Evolutionary conservation across 129 eudicot species (phyloP).

Genomic region (Logfia minima): DNA sequence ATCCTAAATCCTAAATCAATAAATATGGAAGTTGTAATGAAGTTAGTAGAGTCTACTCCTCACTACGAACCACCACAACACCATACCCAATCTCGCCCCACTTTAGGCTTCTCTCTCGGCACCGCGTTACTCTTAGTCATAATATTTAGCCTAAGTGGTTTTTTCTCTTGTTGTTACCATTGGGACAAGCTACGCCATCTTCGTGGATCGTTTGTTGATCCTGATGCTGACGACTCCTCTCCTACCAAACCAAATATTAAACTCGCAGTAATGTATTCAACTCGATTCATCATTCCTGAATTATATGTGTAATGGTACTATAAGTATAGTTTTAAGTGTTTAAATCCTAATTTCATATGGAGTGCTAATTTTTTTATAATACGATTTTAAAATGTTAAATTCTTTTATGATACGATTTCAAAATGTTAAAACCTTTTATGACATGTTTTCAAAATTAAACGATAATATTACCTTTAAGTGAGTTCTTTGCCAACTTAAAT

Average conservation of each 20-base stretch:
- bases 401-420: too few species aligned
- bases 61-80: constrained; percentile 13
- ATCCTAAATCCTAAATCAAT: constrained; percentile 1
- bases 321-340: too few species aligned
- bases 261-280: constrained; percentile 31
- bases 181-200: constrained; percentile 21
- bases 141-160: constrained; percentile 12
- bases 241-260: constrained; percentile 42
- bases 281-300: neutral
- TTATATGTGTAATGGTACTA: too few species aligned
- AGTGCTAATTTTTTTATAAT: too few species aligned
- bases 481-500: too few species aligned
- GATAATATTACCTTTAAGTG: too few species aligned
- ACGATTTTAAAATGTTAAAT: too few species aligned
- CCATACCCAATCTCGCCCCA: neutral
- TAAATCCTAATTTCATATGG: too few species aligned
- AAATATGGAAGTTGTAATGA: constrained; percentile 7
- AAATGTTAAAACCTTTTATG: too few species aligned
- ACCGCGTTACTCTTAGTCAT: constrained; percentile 8
- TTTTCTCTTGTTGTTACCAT: constrained; percentile 17
- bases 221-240: constrained; percentile 21
- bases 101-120: constrained; percentile 8
- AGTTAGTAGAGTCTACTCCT: neutral
- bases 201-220: constrained; percentile 39
- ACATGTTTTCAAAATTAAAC: too few species aligned